phyloP scores from a whole-genome alignment of 2,329 filamentous ascomycete species.

The Diaporthe aspalathi region DNA sequence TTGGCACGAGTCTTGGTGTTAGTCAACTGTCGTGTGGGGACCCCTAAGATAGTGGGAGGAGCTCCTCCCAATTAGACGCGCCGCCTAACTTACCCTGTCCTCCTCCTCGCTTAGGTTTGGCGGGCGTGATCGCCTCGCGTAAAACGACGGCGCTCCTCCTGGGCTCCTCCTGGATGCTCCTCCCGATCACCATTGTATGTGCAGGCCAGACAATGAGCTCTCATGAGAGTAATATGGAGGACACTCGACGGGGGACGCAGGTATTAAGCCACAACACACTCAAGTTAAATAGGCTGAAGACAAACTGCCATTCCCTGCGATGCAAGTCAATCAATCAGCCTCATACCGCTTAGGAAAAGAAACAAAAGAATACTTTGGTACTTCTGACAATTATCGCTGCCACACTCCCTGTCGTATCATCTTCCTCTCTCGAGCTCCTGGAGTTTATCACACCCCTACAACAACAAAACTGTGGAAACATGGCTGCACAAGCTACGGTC shows the following conservation, averaged over 20 bases:
- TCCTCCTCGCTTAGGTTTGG: conserved; percentile 6
- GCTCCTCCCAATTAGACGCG: conserved; percentile 22
- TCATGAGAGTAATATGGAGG: background rate
- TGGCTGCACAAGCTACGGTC: conserved; percentile 22
- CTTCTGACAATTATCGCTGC: background rate
- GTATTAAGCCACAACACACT: background rate
- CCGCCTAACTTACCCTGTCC: conserved; percentile 11
- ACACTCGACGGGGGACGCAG: background rate
- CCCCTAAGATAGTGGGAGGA: conserved; percentile 28
- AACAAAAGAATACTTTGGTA: background rate
- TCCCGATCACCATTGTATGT: background rate
- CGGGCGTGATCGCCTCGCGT: conserved; percentile 19
- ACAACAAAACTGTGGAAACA: conserved; percentile 25
- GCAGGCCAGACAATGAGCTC: background rate
- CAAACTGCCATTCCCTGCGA: background rate
- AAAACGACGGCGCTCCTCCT: conserved; percentile 27
- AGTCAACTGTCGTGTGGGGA: conserved; percentile 21
- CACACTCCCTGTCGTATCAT: background rate
- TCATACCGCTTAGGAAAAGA: background rate
- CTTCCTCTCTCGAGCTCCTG: background rate
- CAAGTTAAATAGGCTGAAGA: conserved; percentile 15
- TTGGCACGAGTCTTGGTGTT: conserved; percentile 14
- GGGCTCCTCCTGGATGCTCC: no score
- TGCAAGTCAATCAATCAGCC: background rate
- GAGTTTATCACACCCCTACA: background rate